Evolutionary conservation across 2,329 filamentous ascomycete species (phyloP).

Genomic region (Lecanicillium sp.): DNA sequence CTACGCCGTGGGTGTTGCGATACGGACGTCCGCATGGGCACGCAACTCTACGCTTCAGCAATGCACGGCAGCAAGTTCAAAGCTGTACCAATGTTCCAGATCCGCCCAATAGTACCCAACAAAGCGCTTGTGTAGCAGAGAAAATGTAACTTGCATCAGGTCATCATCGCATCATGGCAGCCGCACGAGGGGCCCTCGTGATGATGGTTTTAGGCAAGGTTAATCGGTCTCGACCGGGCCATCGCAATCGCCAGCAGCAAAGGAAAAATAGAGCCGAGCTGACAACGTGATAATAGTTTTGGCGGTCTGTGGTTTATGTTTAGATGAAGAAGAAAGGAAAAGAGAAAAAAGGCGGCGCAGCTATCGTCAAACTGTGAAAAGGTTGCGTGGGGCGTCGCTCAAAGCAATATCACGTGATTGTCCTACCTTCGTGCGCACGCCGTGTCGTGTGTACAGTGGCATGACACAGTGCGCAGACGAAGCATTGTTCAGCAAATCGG

Average conservation of each 20-base stretch:
- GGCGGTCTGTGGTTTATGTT: conserved; percentile 36
- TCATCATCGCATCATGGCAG: conserved; percentile 63
- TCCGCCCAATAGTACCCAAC: background rate
- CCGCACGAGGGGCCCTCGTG: conserved; percentile 60
- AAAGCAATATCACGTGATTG: conserved; percentile 5
- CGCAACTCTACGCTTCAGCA: background rate
- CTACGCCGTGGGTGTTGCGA: background rate
- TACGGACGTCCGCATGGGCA: background rate
- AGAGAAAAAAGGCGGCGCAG: conserved; percentile 19
- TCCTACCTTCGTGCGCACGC: background rate
- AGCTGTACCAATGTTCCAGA: background rate
- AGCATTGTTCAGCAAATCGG: background rate
- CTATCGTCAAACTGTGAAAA: conserved; percentile 18
- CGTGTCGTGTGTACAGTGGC: conserved; percentile 1
- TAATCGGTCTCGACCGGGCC: conserved; percentile 50
- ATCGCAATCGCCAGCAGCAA: conserved; percentile 46
- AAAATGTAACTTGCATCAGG: conserved; percentile 58
- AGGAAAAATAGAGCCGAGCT: conserved; percentile 25
- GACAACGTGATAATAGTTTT: conserved; percentile 34
- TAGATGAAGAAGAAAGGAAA: conserved; percentile 25
- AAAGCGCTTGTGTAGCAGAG: background rate
- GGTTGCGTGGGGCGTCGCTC: background rate
- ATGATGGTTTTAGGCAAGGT: conserved; percentile 64
- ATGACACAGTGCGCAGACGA: background rate
- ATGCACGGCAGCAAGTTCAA: background rate